Evolutionary conservation across 306 rosid genomes (phyloP), one percentile per base, ranked within the genome.

Genomic region (Corylus americana): DNA sequence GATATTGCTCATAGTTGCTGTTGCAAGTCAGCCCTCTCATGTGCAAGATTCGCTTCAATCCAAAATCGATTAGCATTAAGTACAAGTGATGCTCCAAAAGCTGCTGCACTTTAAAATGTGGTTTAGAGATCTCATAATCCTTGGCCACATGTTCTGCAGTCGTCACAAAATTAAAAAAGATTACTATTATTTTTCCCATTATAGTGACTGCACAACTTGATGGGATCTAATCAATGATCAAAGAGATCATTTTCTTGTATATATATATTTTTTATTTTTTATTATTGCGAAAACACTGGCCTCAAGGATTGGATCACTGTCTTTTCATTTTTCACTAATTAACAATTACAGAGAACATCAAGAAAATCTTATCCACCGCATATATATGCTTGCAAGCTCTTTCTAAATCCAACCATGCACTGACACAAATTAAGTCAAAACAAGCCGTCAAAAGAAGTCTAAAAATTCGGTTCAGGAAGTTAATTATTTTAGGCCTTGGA

Each of bases 1-100:
- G 16, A 78, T 70, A 22, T 78, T 69, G 58, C 47, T 70, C 45
- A n/a, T 25, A 35, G 55, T 37, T 18, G 6, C 68, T 54, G 42
- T 53, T 11, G 11, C 49, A 39, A 55, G 81, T 78, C 81, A 55
- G 48, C 45, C 66, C 44, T 58, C 18, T 48, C 64, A 59, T n/a
- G 45, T 37, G 54, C 37, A 18, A 62, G 51, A 79, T 49, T 71
- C 77, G 7, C 55, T 71, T 47, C 42, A 74, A 61, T 20, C 77
- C 73, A 75, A 58, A 61, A 50, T 61, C 72, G 12, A 16, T 48
- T 71, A 10, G 27, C 51, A n/a, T 17, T 10, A 8, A 11, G 35
- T 31, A 31, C 39, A 7, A 42, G 51, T 9, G 31, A 39, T 67
- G 45, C 29, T 42, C 51, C 50, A 3, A 42, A 67, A 67, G 72